phyloP scores from a whole-genome alignment of 805 yeast species.

The Teunomyces gatunensis region DNA sequence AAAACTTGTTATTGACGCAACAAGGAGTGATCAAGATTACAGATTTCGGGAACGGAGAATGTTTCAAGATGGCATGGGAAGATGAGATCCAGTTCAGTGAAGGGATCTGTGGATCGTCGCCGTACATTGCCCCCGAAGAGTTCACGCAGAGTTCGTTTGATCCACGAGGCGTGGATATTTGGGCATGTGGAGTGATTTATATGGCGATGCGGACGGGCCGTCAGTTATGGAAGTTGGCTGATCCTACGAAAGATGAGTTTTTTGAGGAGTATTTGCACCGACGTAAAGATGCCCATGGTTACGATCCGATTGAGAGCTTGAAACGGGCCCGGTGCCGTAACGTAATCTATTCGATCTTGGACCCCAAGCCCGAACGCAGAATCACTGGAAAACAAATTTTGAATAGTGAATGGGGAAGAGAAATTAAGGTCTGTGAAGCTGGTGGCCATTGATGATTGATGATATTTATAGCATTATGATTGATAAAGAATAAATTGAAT shows the following conservation, averaged over 20 bases:
- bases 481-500: no score
- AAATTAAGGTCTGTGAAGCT: constrained; percentile 74
- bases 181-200: constrained; percentile 92
- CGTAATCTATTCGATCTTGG: constrained; percentile 88
- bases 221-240: constrained; percentile 87
- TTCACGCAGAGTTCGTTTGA: constrained; percentile 66
- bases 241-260: constrained; percentile 71
- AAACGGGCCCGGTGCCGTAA: constrained; percentile 88
- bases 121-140: constrained; percentile 91
- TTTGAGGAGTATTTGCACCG: constrained; percentile 71
- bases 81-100: constrained; percentile 63
- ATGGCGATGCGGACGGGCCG: constrained; percentile 95
- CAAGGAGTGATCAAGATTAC: constrained; percentile 76
- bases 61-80: constrained; percentile 86
- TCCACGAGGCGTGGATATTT: constrained; percentile 78
- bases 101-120: constrained; percentile 83
- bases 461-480: no score
- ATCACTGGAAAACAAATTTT: constrained; percentile 85
- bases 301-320: constrained; percentile 84
- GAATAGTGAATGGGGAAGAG: constrained; percentile 95
- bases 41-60: constrained; percentile 84
- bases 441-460: constrained; percentile 33
- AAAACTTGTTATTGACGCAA: constrained; percentile 71
- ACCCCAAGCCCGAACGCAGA: constrained; percentile 85
- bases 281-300: constrained; percentile 80